Evolutionary conservation across 2,329 filamentous ascomycete genomes (phyloP), one percentile per base, ranked within the genome.

Genomic region (Penicillium sp.): DNA sequence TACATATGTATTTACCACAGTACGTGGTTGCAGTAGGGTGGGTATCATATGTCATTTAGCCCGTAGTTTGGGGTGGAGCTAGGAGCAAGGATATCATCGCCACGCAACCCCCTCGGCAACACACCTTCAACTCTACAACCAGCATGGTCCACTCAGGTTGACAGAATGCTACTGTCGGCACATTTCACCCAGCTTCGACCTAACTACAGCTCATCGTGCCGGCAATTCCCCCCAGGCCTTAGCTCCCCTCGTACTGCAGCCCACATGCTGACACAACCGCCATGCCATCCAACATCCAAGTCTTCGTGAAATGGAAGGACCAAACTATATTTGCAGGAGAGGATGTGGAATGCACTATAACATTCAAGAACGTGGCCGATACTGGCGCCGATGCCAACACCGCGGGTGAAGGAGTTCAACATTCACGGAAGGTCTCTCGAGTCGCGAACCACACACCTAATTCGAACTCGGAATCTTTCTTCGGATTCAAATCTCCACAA

Each of bases 261-360:
- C 65, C 65, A 66, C 64, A 72, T 68, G 68, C 69, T 72, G 62
- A 68, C 59, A 49, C 55, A 54, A 59, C 59, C 70, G 71, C 70
- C 59, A 79, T 79, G 73, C 76, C 78, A 71, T 84, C 81, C 76
- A 93, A 95, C 79, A 91, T 99, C 72, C 89, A 92, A 74, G 93
- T 97, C 75, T 96, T 93, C 73, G 90, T 99, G 74, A 87, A 88
- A 77, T 99, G 93, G 89, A 88, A 91, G 73, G 90, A 96, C 71
- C 87, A 93, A 73, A 92, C 90, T 59, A 90, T 99, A 67, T 99
- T 97, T 77, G 90, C 94, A 54, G 94, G 94, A 75, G 94, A 99
- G 80, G 89, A 96, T 69, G 84, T 97, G 69, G 90, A 92, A 77
- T 97, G 94, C 76, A 91, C 87, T 63, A 96, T 99, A 73, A 97